A percentile compares a stretch with the other conserved stretches of the same genome.
phyloP scores from a whole-genome alignment of 768 basidiomycete species.

The Candolleomyces aberdarensis region DNA sequence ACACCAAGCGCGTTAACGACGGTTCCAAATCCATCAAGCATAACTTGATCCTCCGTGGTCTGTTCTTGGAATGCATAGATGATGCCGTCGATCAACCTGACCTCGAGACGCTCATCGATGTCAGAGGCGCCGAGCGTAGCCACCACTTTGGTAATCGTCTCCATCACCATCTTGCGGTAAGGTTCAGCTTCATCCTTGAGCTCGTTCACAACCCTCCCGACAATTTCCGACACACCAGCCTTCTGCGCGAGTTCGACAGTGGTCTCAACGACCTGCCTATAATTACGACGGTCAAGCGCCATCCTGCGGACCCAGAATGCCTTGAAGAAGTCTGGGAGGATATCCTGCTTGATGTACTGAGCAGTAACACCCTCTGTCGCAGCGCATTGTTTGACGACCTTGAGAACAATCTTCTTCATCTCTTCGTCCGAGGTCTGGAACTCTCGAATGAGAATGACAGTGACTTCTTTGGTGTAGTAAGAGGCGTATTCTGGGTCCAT shows the following conservation, averaged over 20 bases:
- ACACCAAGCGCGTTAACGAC: constrained; percentile 96
- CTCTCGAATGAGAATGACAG: constrained; percentile 94
- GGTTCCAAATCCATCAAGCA: constrained; percentile 97
- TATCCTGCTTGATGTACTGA: constrained; percentile 94
- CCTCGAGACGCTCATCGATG: constrained; percentile 93
- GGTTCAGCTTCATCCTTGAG: constrained; percentile 90
- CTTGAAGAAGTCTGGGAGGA: constrained; percentile 98
- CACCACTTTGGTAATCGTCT: constrained; percentile 97
- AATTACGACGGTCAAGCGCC: constrained; percentile 96
- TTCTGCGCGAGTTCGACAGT: constrained; percentile 98
- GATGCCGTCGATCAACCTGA: constrained; percentile 94
- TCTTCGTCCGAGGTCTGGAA: constrained; percentile 99
- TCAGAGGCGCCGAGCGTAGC: constrained; percentile 94
- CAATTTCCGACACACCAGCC: constrained; percentile 94
- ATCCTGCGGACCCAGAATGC: constrained; percentile 98
- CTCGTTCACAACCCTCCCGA: constrained; percentile 84
- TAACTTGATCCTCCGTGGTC: constrained; percentile 97
- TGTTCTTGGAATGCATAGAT: constrained; percentile 99
- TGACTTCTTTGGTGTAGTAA: constrained; percentile 98
- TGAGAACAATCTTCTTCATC: constrained; percentile 99
- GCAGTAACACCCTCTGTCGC: constrained; percentile 98
- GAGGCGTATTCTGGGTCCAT: constrained; percentile 99
- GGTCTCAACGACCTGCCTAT: constrained; percentile 96
- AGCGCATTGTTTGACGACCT: constrained; percentile 98
- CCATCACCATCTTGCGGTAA: constrained; percentile 99